phyloP scores from a whole-genome alignment of 257 asterid genomes.

The Scutellaria galericulata region DNA sequence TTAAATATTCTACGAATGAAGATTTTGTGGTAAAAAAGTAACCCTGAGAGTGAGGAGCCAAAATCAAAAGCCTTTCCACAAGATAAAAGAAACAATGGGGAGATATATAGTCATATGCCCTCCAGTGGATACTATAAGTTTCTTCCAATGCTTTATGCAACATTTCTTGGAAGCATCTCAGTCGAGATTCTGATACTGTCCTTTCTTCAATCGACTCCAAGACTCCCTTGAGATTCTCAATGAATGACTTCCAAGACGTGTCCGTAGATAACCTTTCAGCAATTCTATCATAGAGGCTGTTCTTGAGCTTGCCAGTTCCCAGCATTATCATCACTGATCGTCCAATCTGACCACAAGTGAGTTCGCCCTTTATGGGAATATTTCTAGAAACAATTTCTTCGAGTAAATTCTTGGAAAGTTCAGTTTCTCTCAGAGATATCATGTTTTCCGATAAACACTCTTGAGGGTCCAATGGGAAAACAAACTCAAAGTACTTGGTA shows the following conservation, averaged over 20 bases:
- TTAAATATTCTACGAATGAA: constrained; percentile 53
- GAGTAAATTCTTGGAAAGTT: constrained; percentile 43
- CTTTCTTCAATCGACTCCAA: neutral
- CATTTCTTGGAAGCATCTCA: too few relatives aligned
- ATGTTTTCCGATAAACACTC: constrained; percentile 40
- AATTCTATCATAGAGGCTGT: constrained; percentile 36
- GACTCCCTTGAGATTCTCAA: constrained; percentile 30
- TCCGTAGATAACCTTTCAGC: neutral
- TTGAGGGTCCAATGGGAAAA: constrained; percentile 50
- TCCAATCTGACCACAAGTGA: constrained; percentile 54
- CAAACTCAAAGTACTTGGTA: constrained; percentile 33
- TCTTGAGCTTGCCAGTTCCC: constrained; percentile 43
- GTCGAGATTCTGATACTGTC: too few relatives aligned
- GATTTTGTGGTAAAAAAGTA: constrained; percentile 49
- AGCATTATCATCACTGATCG: constrained; percentile 48
- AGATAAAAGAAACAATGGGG: constrained; percentile 64
- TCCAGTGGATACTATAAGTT: constrained; percentile 44
- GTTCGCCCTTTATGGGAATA: constrained; percentile 6
- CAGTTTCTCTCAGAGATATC: constrained; percentile 47
- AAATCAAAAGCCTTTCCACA: constrained; percentile 56
- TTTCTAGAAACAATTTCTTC: constrained; percentile 39
- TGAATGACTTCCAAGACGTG: constrained; percentile 48
- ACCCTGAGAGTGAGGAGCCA: constrained; percentile 40
- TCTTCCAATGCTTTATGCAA: constrained; percentile 40
- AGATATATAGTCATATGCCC: constrained; percentile 43